These are phyloP conservation scores for Saksenaea vasiformis DNA, from an alignment of 371 early-diverging fungal genomes.

Conservation along the genomic window DNA sequence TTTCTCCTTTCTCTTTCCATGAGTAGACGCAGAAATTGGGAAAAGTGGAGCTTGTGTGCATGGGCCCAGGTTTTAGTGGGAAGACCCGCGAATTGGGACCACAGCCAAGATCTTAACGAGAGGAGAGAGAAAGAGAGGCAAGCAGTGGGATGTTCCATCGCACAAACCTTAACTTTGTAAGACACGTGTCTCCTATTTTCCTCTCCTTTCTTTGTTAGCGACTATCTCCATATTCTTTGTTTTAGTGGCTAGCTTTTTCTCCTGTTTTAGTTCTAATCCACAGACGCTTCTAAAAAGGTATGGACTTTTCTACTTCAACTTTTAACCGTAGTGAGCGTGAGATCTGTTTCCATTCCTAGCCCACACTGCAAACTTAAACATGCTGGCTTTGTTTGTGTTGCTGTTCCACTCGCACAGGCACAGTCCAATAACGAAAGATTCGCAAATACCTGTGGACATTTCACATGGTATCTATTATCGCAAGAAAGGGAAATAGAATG, in stretches of 20 bases:
- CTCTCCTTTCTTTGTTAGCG: neutral
- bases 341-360: neutral
- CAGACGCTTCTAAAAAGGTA: no score
- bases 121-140: neutral
- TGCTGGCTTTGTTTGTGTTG: neutral
- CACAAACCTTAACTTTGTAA: neutral
- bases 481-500: neutral
- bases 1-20: neutral
- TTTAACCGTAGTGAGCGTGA: neutral
- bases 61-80: neutral
- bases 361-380: neutral
- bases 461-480: neutral
- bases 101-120: neutral
- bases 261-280: no score
- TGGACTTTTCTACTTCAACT: no score
- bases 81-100: constrained; percentile 1
- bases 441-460: neutral
- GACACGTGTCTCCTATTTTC: neutral
- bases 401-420: neutral
- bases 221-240: no score
- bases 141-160: neutral
- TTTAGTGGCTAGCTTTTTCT: no score
- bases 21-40: no score
- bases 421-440: neutral
- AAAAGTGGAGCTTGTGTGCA: neutral